These are phyloP conservation scores for Purpureocillium takamizusanense DNA, from an alignment of 2,329 filamentous ascomycete species.

Conservation along the genomic window DNA sequence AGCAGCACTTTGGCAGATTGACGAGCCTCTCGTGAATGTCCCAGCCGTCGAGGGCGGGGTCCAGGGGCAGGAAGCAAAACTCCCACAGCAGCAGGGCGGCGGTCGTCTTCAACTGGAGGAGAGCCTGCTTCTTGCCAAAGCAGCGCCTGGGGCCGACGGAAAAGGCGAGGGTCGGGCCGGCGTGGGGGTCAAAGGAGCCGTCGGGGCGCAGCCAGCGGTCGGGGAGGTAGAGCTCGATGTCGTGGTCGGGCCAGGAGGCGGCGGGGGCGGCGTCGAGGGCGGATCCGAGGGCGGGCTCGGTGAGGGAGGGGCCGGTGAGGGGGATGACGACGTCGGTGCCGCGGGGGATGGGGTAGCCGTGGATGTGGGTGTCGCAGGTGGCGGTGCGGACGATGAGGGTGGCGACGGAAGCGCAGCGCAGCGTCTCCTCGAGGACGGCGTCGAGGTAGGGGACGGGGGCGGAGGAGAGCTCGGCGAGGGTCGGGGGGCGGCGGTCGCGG, in stretches of 20 bases:
- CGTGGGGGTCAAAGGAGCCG: constrained; percentile 21
- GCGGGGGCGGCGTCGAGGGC: constrained; percentile 16
- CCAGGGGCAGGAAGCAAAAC: constrained; percentile 19
- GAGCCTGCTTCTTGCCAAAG: constrained; percentile 27
- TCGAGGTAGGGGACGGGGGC: constrained; percentile 24
- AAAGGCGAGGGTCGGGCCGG: constrained; percentile 26
- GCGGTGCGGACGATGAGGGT: constrained; percentile 20
- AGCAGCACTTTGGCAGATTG: constrained; percentile 17
- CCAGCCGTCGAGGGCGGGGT: constrained; percentile 8
- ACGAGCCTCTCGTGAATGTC: constrained; percentile 14
- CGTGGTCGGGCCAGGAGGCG: constrained; percentile 7
- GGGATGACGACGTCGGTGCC: constrained; percentile 21
- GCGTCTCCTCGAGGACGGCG: constrained; percentile 25
- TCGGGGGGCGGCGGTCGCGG: constrained; percentile 15
- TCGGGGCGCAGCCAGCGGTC: no score
- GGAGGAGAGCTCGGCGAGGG: constrained; percentile 17
- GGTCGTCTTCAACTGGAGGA: constrained; percentile 24
- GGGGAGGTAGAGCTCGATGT: no score
- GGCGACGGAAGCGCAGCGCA: constrained; percentile 20
- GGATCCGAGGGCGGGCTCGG: constrained; percentile 16
- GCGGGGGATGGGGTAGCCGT: constrained; percentile 23
- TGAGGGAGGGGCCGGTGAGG: constrained; percentile 18
- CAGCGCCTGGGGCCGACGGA: constrained; percentile 26
- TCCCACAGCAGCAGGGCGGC: constrained; percentile 27
- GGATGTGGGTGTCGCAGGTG: constrained; percentile 20